Conservation (phyloP, 2,329 filamentous ascomycete species). For the Akanthomyces dipterigenus region DNA sequence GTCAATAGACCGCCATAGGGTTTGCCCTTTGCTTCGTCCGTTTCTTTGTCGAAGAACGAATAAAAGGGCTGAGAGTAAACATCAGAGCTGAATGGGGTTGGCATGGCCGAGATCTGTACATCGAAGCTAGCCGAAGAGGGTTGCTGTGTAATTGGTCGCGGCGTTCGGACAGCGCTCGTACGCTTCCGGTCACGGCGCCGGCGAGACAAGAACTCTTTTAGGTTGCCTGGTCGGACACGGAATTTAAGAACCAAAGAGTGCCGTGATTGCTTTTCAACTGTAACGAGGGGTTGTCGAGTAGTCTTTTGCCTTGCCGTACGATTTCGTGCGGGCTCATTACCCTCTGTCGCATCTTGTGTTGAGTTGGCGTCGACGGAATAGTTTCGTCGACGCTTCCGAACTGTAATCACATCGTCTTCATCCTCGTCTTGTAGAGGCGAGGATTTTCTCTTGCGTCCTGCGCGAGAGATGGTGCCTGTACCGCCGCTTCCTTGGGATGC, state of each 20-base stretch:
- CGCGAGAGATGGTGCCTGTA: constrained; percentile 67
- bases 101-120: constrained; percentile 24
- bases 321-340: constrained; percentile 23
- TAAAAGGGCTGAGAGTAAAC: constrained; percentile 74
- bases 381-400: constrained; percentile 49
- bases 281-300: constrained; percentile 33
- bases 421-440: constrained; percentile 59
- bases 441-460: constrained; percentile 77
- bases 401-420: constrained; percentile 46
- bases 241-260: constrained; percentile 30
- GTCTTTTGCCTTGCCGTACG: constrained; percentile 53
- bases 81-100: constrained; percentile 50
- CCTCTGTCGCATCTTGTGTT: constrained; percentile 26
- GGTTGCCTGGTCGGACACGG: constrained; percentile 30
- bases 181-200: constrained; percentile 26
- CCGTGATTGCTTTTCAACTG: constrained; percentile 32
- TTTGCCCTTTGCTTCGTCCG: constrained; percentile 83
- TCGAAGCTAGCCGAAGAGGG: constrained; percentile 10
- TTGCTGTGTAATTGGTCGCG: constrained; percentile 12
- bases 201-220: constrained; percentile 31
- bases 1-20: constrained; percentile 91
- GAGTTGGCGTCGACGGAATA: constrained; percentile 36
- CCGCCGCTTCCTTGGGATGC: constrained; percentile 52
- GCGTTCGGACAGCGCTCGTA: constrained; percentile 17
- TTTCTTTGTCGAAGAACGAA: constrained; percentile 81